Evolutionary conservation across 108 stramenopile species (phyloP).

Genomic region (Bacterosira constricta): DNA sequence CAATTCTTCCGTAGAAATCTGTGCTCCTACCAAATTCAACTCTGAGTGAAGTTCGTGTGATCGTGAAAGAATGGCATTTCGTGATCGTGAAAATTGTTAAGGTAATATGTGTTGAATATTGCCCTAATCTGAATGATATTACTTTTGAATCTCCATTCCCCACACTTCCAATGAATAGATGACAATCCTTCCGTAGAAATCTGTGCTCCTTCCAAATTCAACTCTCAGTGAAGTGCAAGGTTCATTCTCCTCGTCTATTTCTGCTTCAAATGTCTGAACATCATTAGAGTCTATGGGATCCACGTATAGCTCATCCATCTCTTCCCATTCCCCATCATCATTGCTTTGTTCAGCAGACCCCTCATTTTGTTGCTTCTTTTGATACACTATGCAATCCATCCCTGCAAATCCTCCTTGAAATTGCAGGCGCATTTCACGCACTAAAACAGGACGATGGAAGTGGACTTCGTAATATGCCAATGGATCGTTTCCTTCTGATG

Average conservation of each 20-base stretch:
- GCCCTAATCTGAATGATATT: no score
- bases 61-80: no score
- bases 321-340: conserved; percentile 41
- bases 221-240: conserved; percentile 37
- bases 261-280: conserved; percentile 39
- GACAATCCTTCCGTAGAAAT: conserved; percentile 52
- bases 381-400: conserved; percentile 43
- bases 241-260: conserved; percentile 3
- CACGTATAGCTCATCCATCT: conserved; percentile 41
- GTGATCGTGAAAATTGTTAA: no score
- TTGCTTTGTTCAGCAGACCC: background rate
- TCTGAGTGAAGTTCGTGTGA: no score
- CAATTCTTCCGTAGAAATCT: conserved; percentile 53
- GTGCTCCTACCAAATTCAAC: conserved; percentile 47
- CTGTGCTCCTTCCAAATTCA: conserved; percentile 46
- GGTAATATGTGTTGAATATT: no score
- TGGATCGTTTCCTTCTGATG: conserved; percentile 37
- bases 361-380: conserved; percentile 16
- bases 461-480: conserved; percentile 41
- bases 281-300: conserved; percentile 48
- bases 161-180: conserved; percentile 52
- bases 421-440: conserved; percentile 40
- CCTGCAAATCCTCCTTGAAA: conserved; percentile 54
- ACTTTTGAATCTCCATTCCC: conserved; percentile 12
- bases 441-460: conserved; percentile 34